A percentile compares a stretch with the other conserved stretches of the same genome.
These are phyloP conservation scores for Paecilomyces niveus DNA, from an alignment of 2,329 filamentous ascomycete species.

Conservation along the genomic window DNA sequence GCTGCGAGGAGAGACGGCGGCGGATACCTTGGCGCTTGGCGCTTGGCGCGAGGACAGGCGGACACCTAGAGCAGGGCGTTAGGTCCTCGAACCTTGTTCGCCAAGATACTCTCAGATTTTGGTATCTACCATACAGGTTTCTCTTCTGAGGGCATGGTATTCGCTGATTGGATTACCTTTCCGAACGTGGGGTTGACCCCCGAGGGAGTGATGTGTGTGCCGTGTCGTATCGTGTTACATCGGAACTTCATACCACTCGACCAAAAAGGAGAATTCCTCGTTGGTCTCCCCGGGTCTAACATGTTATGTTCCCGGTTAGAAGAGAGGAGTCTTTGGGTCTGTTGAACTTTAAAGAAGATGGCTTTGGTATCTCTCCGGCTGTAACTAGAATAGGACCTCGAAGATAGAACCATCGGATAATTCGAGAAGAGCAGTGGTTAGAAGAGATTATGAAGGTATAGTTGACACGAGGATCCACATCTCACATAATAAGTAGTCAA, in stretches of 20 bases:
- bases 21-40: not conserved
- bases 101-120: not conserved
- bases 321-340: not conserved
- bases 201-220: not conserved
- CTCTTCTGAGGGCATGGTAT: not conserved
- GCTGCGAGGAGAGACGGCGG: not conserved
- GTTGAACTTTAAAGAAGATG: not conserved
- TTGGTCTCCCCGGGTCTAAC: too few relatives aligned
- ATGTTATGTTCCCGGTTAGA: not conserved
- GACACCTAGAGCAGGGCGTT: not conserved
- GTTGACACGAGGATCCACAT: not conserved
- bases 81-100: not conserved
- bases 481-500: not conserved
- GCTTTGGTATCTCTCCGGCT: too few relatives aligned
- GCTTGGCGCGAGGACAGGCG: not conserved
- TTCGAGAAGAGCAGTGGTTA: not conserved
- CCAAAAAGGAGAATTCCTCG: too few relatives aligned
- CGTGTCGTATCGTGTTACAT: not conserved
- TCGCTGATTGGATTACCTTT: not conserved
- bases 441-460: not conserved
- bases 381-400: too few relatives aligned
- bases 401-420: not conserved
- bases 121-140: not conserved
- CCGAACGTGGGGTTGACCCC: not conserved
- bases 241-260: too few relatives aligned